Evolutionary conservation across 805 yeast species (phyloP), one percentile per base, ranked within the genome.

Genomic region (Candida golubevii): DNA sequence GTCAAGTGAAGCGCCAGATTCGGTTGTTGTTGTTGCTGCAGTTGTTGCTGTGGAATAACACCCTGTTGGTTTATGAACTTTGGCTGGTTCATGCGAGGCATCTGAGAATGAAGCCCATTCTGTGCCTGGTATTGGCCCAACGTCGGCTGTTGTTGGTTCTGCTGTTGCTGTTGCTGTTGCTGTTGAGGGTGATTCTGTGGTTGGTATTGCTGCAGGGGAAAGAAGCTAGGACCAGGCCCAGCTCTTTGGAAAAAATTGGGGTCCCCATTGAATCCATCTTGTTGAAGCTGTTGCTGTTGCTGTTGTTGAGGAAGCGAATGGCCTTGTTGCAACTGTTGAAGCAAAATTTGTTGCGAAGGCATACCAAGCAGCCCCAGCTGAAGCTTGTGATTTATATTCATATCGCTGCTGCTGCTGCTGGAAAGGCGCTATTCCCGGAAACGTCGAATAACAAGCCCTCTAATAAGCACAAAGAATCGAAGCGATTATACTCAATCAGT

Each of bases 291-390:
- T 28, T 66, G 64, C 9, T 66, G 63, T 32, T 55, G 63, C n/a
- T 62, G 70, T 12, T 57, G 64, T 9, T 67, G 64, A 18, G 23
- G 23, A 18, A 18, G 23, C 33, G 53, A 60, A 11, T 61, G 69
- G 11, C 69, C 69, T 39, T 66, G 72, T 46, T 67, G 75, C 41
- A 69, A 61, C 49, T 68, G 74, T 52, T 67, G 74, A 42, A 69
- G 60, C 49, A 70, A 60, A 13, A 68, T 59, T 51, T 69, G 75
- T 48, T 71, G 75, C 27, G 72, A 69, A 42, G 69, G 75, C 41
- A 67, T 53, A 46, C 61, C 61, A 47, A 56, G 69, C 40, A 49
- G 60, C 27, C 45, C 35, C 48, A 41, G 56, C 40, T 50, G 59
- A 50, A 49, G 56, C 41, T 56, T 57, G 48, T 50, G 56, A 28